phyloP scores from a whole-genome alignment of 2,329 filamentous ascomycete species.

The Stachybotrys echinatus region DNA sequence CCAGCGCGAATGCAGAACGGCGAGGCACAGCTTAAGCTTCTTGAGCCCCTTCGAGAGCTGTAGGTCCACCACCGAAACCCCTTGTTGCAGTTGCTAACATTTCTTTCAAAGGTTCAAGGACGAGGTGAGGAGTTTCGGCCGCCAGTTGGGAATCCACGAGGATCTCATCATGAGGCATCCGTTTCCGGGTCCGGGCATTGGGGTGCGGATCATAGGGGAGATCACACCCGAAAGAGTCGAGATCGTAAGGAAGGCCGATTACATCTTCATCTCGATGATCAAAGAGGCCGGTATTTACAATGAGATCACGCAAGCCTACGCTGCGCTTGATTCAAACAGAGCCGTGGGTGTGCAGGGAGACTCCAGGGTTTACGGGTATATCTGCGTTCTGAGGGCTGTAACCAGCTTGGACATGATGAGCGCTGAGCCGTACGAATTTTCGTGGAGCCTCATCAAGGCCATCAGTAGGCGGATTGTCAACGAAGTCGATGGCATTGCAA shows the following conservation, averaged over 20 bases:
- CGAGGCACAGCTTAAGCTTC: conserved; percentile 51
- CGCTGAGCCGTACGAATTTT: conserved; percentile 59
- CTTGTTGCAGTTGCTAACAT: conserved; percentile 6
- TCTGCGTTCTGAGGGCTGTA: conserved; percentile 30
- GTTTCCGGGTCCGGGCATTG: conserved; percentile 67
- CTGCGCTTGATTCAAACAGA: conserved; percentile 18
- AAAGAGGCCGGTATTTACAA: conserved; percentile 56
- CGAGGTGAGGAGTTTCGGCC: conserved; percentile 45
- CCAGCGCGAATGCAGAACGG: conserved; percentile 48
- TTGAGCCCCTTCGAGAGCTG: conserved; percentile 73
- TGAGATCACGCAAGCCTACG: conserved; percentile 21
- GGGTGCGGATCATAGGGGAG: conserved; percentile 76
- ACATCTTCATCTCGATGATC: conserved; percentile 72
- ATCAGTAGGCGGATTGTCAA: conserved; percentile 8
- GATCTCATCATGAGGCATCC: conserved; percentile 48
- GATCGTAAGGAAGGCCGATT: conserved; percentile 67
- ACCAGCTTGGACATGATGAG: conserved; percentile 57
- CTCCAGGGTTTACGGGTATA: conserved; percentile 24
- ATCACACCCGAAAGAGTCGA: conserved; percentile 70
- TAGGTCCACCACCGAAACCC: conserved; percentile 6
- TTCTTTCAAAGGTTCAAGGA: conserved; percentile 65
- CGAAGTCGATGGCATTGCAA: conserved; percentile 7
- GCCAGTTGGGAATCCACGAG: conserved; percentile 23
- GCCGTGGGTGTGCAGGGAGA: conserved; percentile 30
- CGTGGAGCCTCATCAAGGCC: conserved; percentile 6